Percentiles rank a stretch among this genome's conserved stretches.
phyloP scores from a whole-genome alignment of 2,329 filamentous ascomycete species.

The Sporothrix mexicana region DNA sequence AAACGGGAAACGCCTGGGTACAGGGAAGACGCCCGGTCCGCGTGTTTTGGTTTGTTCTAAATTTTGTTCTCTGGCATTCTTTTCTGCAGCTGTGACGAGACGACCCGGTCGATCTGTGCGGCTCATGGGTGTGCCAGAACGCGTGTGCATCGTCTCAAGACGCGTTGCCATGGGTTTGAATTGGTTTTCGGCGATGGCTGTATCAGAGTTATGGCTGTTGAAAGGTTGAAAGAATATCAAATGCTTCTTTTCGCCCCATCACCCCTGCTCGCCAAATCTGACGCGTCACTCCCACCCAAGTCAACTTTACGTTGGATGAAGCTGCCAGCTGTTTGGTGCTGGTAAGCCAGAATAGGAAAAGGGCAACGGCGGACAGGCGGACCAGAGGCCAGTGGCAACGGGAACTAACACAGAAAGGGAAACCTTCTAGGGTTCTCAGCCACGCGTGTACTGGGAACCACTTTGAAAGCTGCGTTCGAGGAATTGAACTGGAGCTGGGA shows the following conservation, averaged over 20 bases:
- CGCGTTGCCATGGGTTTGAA: not conserved
- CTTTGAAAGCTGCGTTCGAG: not conserved
- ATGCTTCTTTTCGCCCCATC: no score
- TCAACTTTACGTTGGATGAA: not conserved
- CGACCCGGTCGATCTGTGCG: constrained; percentile 15
- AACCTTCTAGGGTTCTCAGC: not conserved
- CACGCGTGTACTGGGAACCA: constrained; percentile 10
- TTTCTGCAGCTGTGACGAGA: constrained; percentile 1
- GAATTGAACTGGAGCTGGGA: not conserved
- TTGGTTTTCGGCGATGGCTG: no score
- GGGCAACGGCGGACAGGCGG: constrained; percentile 23
- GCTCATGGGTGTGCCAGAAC: constrained; percentile 9
- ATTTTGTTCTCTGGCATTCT: constrained; percentile 20
- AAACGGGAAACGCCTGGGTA: not conserved
- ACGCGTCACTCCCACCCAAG: not conserved
- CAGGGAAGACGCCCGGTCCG: not conserved
- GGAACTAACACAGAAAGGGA: constrained; percentile 17
- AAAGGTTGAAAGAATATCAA: no score
- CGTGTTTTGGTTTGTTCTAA: constrained; percentile 12
- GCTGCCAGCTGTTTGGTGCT: constrained; percentile 12
- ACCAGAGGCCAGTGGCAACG: constrained; percentile 14
- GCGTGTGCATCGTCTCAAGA: not conserved
- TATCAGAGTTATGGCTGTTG: no score
- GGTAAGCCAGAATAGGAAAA: constrained; percentile 19
- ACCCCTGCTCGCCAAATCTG: not conserved